Evolutionary conservation across 1,284 basidiomycete species (phyloP).

Genomic region (Apiotrichum siamense): DNA sequence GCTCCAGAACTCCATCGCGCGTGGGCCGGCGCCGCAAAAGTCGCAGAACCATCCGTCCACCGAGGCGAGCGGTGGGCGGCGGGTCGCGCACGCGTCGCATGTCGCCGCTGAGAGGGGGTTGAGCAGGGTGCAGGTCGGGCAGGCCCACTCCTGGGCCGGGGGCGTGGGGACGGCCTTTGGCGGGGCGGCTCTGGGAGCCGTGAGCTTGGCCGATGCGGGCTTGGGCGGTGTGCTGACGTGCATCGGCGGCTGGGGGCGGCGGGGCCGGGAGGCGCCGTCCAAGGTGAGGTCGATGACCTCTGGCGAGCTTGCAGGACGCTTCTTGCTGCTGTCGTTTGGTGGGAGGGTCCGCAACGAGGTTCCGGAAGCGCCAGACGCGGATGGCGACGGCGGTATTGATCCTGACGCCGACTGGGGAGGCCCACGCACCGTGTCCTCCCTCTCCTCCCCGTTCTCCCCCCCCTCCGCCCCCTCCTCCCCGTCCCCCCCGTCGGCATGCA

Average conservation of each 20-base stretch:
- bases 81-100: constrained; percentile 60
- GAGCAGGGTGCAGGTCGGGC: constrained; percentile 63
- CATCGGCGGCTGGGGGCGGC: background rate
- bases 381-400: background rate
- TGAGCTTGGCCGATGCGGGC: too few species aligned
- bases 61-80: constrained; percentile 47
- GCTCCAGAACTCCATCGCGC: constrained; percentile 63
- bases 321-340: background rate
- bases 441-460: background rate
- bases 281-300: background rate
- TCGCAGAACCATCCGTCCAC: constrained; percentile 60
- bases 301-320: background rate
- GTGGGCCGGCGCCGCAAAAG: constrained; percentile 59
- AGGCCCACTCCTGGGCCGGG: constrained; percentile 54
- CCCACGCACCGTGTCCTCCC: background rate
- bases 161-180: too few species aligned
- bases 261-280: background rate
- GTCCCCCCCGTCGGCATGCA: too few species aligned
- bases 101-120: constrained; percentile 54
- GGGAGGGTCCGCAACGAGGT: background rate
- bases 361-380: background rate
- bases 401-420: constrained; percentile 9
- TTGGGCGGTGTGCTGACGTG: background rate
- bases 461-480: too few species aligned
- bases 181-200: too few species aligned